Evolutionary conservation across 1,284 basidiomycete genomes (phyloP), one percentile per base, ranked within the genome.

Genomic region (Pseudozyma flocculosa): DNA sequence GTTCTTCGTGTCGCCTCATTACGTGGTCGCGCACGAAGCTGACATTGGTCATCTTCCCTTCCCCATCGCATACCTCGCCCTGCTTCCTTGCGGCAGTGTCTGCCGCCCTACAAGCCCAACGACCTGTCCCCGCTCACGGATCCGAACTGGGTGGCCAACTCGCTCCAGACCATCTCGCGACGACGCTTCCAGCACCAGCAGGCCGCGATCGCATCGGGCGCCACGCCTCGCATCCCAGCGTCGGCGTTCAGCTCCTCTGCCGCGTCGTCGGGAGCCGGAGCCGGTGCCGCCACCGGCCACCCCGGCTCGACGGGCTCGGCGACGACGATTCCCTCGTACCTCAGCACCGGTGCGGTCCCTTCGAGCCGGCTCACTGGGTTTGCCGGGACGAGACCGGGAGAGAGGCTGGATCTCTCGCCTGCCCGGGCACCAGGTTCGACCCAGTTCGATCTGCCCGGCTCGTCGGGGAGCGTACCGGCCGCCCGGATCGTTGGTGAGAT

Each of bases 81-180:
- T n/a, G n/a, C n/a, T n/a, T n/a, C n/a, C n/a, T n/a, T n/a, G n/a
- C n/a, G n/a, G n/a, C 68, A 92, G 89, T 83, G 83, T 61, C 83
- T 96, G 0, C 90, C 89, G 9, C 48, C 62, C 15, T 74, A 76
- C 21, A 85, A 83, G 62, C 85, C 86, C 24, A 85, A 89, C 65
- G 94, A 99, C 75, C 78, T 96, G 21, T 90, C 89, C 0, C 90
- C 90, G 1, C 82, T 99, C 22, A 94, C 92, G 0, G 90, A 96
- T 74, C 82, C 88, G 7, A 88, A 85, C 48, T 97, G 89, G 81
- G 88, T 98, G 40, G 87, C 88, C 8, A 85, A 87, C 61, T 82
- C 86, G 2, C 83, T 96, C 29, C 82, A 85, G 0, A 85, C 85
- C 40, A 80, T 90, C 70, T 86, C 86, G 26, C 44, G 51, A 7